Evolutionary conservation across 768 basidiomycete genomes (phyloP), one percentile per base, ranked within the genome.

Genomic region (Naganishia randhawae): DNA sequence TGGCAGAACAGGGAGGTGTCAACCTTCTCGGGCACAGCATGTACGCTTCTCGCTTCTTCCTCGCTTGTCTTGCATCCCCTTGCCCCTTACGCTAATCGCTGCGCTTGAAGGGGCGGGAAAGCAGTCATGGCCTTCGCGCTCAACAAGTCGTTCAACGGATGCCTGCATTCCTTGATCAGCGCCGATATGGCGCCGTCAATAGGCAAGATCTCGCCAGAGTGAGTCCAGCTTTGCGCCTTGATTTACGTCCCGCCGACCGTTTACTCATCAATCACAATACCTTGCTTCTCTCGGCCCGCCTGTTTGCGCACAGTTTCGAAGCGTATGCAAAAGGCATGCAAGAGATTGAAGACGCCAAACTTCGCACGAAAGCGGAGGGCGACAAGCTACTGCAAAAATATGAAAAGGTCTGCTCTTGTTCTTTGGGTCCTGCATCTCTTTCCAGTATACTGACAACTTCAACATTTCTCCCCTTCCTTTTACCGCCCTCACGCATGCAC

Each of bases 21-120:
- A 85, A 89, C 2, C 83, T 96, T 4, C 81, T 95, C 3, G 93
- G 93, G 0, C 93, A 95, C 77, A 94, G 92, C 2, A 93, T 95
- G 92, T 92, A 72, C 65, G 88, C 81, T 7, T 0, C 22, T 25
- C 3, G 29, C 25, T 27, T 57, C 33, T 19, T 54, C 1, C 16
- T 25, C 31, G 27, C 39, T 54, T 35, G 3, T 41, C 22, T 3
- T 52, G 14, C 31, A 41, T 66, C 37, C 35, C 7, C 9, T 68
- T 29, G 41, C 25, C 35, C 25, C n/a, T 25, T 14, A 42, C 50
- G 14, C n/a, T 25, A 17, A 25, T 6, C 8, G 32, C n/a, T 27
- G 31, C 27, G 57, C 7, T 50, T 19, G 3, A n/a, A 92, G 90
- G 90, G 92, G 92, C 61, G 92, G 90, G 25, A 93, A 82, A 71